Conservation (phyloP, 805 yeast species). For the Candida pseudoglaebosa region DNA sequence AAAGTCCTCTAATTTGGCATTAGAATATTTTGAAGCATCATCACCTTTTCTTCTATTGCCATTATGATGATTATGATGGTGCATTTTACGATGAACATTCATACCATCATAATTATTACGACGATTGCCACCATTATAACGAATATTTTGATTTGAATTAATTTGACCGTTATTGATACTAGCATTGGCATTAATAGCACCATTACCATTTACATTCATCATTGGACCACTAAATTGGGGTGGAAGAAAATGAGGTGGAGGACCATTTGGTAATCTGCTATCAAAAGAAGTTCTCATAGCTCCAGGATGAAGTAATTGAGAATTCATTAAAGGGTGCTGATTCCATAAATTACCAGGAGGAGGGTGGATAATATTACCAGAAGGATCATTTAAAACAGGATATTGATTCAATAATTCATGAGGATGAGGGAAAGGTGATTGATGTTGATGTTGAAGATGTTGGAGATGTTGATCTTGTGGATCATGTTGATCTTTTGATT, state of each 20-base stretch:
- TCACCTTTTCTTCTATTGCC: conserved; percentile 46
- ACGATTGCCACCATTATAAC: conserved; percentile 10
- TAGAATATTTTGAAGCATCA: conserved; percentile 65
- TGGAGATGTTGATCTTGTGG: no score
- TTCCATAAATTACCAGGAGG: conserved; percentile 17
- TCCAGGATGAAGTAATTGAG: conserved; percentile 7
- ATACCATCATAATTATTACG: conserved; percentile 16
- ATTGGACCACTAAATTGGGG: conserved; percentile 5
- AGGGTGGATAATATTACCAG: conserved; percentile 2
- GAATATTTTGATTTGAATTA: conserved; percentile 8
- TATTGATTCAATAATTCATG: conserved; percentile 5
- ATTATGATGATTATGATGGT: conserved; percentile 17
- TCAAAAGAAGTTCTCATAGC: conserved; percentile 6
- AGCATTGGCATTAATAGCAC: background rate
- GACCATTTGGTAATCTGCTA: conserved; percentile 1
- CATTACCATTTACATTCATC: conserved; percentile 6
- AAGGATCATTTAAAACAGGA: conserved; percentile 4
- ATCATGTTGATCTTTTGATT: background rate
- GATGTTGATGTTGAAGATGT: conserved; percentile 2
- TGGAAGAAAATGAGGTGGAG: conserved; percentile 6
- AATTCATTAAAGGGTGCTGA: conserved; percentile 9
- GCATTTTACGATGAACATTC: conserved; percentile 45
- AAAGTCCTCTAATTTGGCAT: conserved; percentile 66
- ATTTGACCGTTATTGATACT: conserved; percentile 5
- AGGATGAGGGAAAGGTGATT: conserved; percentile 1